Evolutionary conservation across 2,329 filamentous ascomycete genomes (phyloP), one percentile per base, ranked within the genome.

Genomic region (Alternaria longipes): DNA sequence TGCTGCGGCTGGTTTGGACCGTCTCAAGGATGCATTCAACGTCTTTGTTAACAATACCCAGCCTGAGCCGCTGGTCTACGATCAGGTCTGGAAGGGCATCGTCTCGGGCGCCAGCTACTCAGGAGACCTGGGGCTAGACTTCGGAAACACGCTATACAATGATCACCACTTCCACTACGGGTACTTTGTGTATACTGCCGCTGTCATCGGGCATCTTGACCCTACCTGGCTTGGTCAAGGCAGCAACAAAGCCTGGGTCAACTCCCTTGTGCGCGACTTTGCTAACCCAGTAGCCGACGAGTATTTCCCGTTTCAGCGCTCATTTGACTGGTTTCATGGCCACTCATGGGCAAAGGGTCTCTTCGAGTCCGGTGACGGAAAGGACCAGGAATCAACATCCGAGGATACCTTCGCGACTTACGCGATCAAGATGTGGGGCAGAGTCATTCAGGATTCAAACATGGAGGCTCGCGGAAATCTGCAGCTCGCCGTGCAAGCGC

Each of bases 341-440:
- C 95, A 98, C 83, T 94, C 91, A 47, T 97, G 94, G 93, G 95
- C 95, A 3, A 93, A 93, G 57, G 92, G 92, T 1, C 82, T 95
- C 11, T 93, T 89, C 73, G 87, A 91, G 63, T 86, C 88, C 22
- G 83, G 83, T 62, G 92, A 95, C 75, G 91, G 92, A 69, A 94
- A 94, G 80, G 89, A 95, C 78, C 88, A 95, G 80, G 95, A 99
- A 77, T 96, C 92, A 14, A 93, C 91, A 47, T 97, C 93, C 0
- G 95, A 99, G 81, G 95, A 99, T 79, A 88, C 90, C 60, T 94
- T 97, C 87, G 90, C 91, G 56, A 88, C 89, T 2, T 97, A 97
- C 78, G 93, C 91, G 0, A 80, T 97, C 74, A 97, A 97, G 83
- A 93, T 98, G 90, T 98, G 95, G 95, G 95, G 94, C 4, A 85